Conservation (phyloP, 768 basidiomycete species). For the Rhizopogon vinicolor region DNA sequence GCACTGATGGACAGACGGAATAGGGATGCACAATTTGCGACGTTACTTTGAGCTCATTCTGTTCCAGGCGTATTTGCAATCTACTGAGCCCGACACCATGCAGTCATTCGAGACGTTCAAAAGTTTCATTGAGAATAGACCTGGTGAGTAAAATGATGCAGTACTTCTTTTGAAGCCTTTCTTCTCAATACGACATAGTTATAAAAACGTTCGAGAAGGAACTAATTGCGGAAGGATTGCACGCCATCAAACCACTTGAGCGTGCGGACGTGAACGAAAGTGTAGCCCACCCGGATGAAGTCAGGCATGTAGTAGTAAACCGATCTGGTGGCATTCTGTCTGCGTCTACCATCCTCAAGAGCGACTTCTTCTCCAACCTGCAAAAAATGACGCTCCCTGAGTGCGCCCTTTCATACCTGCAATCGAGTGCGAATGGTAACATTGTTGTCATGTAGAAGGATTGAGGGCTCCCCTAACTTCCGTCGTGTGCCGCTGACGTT, state of each 20-base stretch:
- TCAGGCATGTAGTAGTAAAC: constrained; percentile 77
- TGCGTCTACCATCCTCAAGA: constrained; percentile 91
- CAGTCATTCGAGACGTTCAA: constrained; percentile 73
- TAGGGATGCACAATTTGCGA: constrained; percentile 76
- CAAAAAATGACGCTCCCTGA: constrained; percentile 98
- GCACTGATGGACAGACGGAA: background rate
- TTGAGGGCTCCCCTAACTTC: constrained; percentile 95
- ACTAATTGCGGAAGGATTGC: constrained; percentile 68
- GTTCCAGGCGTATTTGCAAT: constrained; percentile 87
- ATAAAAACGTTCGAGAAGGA: constrained; percentile 96
- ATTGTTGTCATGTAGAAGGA: constrained; percentile 45
- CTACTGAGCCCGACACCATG: constrained; percentile 76
- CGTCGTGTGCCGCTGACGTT: constrained; percentile 71
- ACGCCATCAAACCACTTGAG: constrained; percentile 79
- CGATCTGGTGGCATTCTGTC: constrained; percentile 85
- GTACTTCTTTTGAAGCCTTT: background rate
- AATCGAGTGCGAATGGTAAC: constrained; percentile 2
- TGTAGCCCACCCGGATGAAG: constrained; percentile 87
- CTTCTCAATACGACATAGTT: constrained; percentile 40
- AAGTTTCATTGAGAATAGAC: constrained; percentile 75
- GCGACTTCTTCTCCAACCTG: constrained; percentile 88
- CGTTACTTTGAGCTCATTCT: constrained; percentile 84
- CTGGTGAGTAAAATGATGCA: constrained; percentile 47
- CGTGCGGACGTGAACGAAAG: constrained; percentile 62
- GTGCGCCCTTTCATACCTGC: constrained; percentile 38